A percentile compares a stretch with the other conserved stretches of the same genome.
phyloP scores from a whole-genome alignment of 2,329 filamentous ascomycete genomes.

The Sporothrix variecibatus region DNA sequence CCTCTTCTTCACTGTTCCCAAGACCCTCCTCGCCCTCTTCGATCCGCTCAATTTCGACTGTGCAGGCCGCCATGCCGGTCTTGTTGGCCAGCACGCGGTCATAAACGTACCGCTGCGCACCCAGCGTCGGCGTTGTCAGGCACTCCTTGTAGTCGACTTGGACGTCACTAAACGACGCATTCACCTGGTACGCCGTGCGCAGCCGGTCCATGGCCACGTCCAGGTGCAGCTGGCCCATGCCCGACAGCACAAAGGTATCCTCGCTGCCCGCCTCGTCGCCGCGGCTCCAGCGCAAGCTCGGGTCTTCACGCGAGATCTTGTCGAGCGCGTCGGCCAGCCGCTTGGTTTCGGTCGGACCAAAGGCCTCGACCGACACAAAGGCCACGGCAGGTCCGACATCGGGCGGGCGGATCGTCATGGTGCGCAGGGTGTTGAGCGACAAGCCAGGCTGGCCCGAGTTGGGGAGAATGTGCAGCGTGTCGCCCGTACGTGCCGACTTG shows the following conservation, averaged over 20 bases:
- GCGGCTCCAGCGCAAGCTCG: slow-evolving; percentile 79
- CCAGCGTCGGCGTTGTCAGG: slow-evolving; percentile 60
- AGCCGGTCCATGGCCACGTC: slow-evolving; percentile 90
- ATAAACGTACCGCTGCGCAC: slow-evolving; percentile 63
- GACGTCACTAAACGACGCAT: slow-evolving; percentile 86
- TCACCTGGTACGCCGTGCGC: slow-evolving; percentile 82
- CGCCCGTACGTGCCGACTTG: slow-evolving; percentile 88
- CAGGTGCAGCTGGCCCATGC: slow-evolving; percentile 94
- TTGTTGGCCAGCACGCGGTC: slow-evolving; percentile 82
- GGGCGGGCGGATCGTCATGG: slow-evolving; percentile 82
- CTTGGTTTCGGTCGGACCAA: slow-evolving; percentile 66
- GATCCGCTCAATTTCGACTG: slow-evolving; percentile 65
- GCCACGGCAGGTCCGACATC: slow-evolving; percentile 91
- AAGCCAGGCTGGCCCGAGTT: slow-evolving; percentile 47
- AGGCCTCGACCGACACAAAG: slow-evolving; percentile 87
- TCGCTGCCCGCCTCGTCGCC: slow-evolving; percentile 72
- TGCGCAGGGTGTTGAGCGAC: slow-evolving; percentile 68
- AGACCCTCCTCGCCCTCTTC: slow-evolving; percentile 23
- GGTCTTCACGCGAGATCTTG: slow-evolving; percentile 85
- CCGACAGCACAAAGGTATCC: slow-evolving; percentile 86
- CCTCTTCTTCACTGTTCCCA: not conserved
- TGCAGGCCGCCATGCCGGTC: slow-evolving; percentile 74
- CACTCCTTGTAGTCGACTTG: slow-evolving; percentile 95
- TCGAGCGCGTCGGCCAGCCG: slow-evolving; percentile 74
- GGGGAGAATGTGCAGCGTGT: slow-evolving; percentile 79